These are phyloP conservation scores for Penicillium ochrochloron DNA, from an alignment of 495 filamentous ascomycete species.

Conservation along the genomic window DNA sequence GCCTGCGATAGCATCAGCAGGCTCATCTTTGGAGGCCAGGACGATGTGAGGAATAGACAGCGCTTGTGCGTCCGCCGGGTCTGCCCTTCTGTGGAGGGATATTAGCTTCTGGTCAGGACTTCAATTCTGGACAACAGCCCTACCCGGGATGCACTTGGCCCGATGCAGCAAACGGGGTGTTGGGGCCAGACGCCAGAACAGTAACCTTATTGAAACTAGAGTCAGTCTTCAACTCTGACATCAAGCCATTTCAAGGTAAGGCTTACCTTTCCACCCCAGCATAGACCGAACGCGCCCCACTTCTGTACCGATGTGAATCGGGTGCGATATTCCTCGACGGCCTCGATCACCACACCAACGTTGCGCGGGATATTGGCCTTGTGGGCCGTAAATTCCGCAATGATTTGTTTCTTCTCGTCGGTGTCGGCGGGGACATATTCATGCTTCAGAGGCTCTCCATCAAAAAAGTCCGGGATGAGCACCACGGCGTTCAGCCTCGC, in stretches of 20 bases:
- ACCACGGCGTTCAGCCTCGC: constrained; percentile 40
- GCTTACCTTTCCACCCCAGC: constrained; percentile 55
- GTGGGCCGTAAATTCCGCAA: constrained; percentile 34
- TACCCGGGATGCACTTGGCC: constrained; percentile 58
- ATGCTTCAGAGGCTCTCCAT: constrained; percentile 37
- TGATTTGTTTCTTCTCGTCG: constrained; percentile 45
- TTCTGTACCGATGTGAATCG: constrained; percentile 39
- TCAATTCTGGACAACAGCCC: not conserved
- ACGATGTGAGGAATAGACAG: constrained; percentile 58
- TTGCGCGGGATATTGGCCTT: constrained; percentile 32
- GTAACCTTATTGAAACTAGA: constrained; percentile 37
- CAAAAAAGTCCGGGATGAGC: constrained; percentile 54
- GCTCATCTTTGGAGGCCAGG: constrained; percentile 59
- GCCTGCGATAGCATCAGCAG: constrained; percentile 42
- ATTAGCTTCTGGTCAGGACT: not conserved
- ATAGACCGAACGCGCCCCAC: constrained; percentile 52
- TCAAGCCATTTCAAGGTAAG: no score
- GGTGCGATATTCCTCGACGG: constrained; percentile 28
- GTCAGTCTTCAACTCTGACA: not conserved
- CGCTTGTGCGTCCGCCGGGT: constrained; percentile 46
- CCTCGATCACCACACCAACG: constrained; percentile 29
- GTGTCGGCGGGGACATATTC: constrained; percentile 46
- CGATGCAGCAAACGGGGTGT: constrained; percentile 49
- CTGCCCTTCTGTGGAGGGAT: constrained; percentile 36
- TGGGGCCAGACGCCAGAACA: constrained; percentile 44